Evolutionary conservation across 2,329 filamentous ascomycete genomes (phyloP).

Genomic region (Colletotrichum graminicola): DNA sequence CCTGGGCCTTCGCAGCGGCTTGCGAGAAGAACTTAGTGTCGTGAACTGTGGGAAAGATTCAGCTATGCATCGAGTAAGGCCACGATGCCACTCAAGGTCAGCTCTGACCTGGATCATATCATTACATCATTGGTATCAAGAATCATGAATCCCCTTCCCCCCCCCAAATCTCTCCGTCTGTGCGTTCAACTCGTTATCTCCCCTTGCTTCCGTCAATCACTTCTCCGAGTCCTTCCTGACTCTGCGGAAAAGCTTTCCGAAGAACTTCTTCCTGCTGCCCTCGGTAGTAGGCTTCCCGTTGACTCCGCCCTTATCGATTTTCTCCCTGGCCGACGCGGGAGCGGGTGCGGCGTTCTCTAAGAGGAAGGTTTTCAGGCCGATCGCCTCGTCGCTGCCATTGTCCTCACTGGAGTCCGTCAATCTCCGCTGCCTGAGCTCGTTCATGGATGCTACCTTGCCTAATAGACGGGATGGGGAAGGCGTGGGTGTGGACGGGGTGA

Average conservation of each 20-base stretch:
- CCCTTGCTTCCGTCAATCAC: neutral
- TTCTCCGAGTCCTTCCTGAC: conserved; percentile 28
- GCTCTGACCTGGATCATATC: neutral
- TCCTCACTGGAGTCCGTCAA: conserved; percentile 8
- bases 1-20: conserved; percentile 5
- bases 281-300: neutral
- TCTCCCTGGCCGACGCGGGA: neutral
- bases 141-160: neutral
- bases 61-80: neutral
- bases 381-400: conserved; percentile 19
- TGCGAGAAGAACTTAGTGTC: neutral
- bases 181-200: neutral
- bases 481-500: neutral
- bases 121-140: conserved; percentile 4
- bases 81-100: too few relatives aligned
- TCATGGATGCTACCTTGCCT: conserved; percentile 34
- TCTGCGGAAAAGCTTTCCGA: conserved; percentile 25
- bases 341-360: conserved; percentile 3
- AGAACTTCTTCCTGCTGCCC: conserved; percentile 32
- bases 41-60: too few relatives aligned
- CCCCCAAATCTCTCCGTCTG: neutral
- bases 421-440: conserved; percentile 32
- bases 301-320: neutral
- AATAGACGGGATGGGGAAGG: conserved; percentile 5
- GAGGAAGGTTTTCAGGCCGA: conserved; percentile 35